A percentile compares a stretch with the other conserved stretches of the same genome.
phyloP scores from a whole-genome alignment of 1,284 basidiomycete species.

The Acaromyces ingoldii region DNA sequence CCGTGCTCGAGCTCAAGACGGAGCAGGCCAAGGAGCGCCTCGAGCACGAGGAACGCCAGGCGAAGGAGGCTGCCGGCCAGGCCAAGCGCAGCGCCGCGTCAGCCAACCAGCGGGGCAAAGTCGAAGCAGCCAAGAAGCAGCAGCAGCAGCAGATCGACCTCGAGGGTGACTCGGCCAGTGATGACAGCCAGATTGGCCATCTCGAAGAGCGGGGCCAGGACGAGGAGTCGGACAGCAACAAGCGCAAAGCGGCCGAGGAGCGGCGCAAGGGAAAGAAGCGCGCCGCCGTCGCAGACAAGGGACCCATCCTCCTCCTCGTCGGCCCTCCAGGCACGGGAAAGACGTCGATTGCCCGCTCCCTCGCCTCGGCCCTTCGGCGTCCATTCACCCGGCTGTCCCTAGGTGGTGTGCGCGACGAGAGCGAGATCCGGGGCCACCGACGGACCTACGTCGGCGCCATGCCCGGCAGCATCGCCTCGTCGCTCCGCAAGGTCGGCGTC shows the following conservation, averaged over 20 bases:
- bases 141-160: slow-evolving; percentile 11
- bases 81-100: slow-evolving; percentile 7
- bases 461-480: slow-evolving; percentile 65
- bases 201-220: slow-evolving; percentile 13
- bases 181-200: neutral
- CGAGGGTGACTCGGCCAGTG: slow-evolving; percentile 1
- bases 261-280: slow-evolving; percentile 5
- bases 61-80: neutral
- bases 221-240: slow-evolving; percentile 11
- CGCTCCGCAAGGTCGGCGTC: slow-evolving; percentile 50
- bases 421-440: slow-evolving; percentile 53
- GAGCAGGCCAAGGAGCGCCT: slow-evolving; percentile 41
- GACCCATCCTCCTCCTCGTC: slow-evolving; percentile 72
- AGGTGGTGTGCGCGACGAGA: slow-evolving; percentile 54
- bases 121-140: slow-evolving; percentile 9
- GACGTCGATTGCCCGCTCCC: slow-evolving; percentile 48
- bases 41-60: slow-evolving; percentile 22
- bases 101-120: too few relatives aligned
- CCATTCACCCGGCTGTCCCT: slow-evolving; percentile 54
- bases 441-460: slow-evolving; percentile 45
- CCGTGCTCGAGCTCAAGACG: slow-evolving; percentile 53
- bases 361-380: slow-evolving; percentile 68
- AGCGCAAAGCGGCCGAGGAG: slow-evolving; percentile 4
- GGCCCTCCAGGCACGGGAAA: slow-evolving; percentile 49
- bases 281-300: slow-evolving; percentile 53